These are phyloP conservation scores for Phytophthora citricola DNA, from an alignment of 352 stramenopile genomes.

Conservation along the genomic window DNA sequence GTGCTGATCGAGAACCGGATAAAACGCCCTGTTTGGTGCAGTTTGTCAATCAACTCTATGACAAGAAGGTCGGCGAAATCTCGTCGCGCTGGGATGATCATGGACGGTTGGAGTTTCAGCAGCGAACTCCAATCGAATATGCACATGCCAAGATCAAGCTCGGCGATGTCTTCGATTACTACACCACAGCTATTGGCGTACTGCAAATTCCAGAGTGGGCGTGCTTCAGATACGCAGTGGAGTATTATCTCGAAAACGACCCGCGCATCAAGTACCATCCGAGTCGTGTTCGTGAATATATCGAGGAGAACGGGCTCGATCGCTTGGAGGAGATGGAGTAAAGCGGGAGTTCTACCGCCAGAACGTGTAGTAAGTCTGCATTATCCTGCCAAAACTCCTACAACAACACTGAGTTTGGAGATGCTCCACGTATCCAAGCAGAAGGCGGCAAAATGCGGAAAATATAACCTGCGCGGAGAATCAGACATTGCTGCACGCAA, in stretches of 20 bases:
- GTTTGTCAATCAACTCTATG: neutral
- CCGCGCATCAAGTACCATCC: neutral
- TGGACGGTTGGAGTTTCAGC: no score
- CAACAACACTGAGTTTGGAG: no score
- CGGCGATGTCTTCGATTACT: neutral
- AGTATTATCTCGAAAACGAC: neutral
- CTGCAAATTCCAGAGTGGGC: neutral
- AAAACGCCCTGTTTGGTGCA: no score
- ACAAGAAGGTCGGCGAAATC: conserved; percentile 1
- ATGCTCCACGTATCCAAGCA: no score
- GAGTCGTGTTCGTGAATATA: neutral
- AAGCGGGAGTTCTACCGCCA: neutral
- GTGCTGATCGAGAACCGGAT: no score
- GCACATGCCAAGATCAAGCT: neutral
- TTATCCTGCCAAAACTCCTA: no score
- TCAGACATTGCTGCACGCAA: no score
- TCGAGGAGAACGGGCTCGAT: neutral
- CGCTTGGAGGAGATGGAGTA: neutral
- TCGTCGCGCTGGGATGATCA: neutral
- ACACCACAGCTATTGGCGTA: neutral
- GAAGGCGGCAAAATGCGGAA: no score
- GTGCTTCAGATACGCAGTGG: neutral
- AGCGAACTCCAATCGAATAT: neutral
- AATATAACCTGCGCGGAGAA: no score
- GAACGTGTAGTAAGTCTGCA: neutral